These are phyloP conservation scores for Casuarina cunninghamiana DNA, from an alignment of 306 rosid species.

Conservation along the genomic window DNA sequence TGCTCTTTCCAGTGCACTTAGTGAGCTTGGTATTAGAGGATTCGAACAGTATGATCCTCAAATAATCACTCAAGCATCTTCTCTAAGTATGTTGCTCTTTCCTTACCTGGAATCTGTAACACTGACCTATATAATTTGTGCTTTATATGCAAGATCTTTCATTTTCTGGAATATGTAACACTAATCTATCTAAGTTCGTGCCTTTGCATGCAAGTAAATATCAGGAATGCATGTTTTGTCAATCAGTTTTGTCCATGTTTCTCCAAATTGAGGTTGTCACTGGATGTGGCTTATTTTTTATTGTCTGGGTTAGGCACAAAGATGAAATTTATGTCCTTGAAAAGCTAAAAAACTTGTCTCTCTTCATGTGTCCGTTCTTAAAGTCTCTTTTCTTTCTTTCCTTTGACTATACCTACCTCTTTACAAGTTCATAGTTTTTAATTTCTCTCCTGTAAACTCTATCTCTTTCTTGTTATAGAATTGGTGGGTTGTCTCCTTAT, in stretches of 20 bases:
- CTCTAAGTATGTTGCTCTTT: conserved; percentile 39
- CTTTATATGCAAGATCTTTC: not conserved
- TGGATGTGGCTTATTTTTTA: not conserved
- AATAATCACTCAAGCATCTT: conserved; percentile 56
- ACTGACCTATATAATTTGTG: not conserved
- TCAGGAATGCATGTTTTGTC: not conserved
- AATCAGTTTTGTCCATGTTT: not conserved
- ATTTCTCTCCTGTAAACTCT: not conserved
- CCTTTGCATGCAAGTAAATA: not conserved
- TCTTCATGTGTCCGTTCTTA: not conserved
- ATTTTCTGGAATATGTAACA: not conserved
- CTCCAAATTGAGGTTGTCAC: conserved; percentile 4
- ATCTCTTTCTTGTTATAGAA: not conserved
- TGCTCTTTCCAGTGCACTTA: conserved; percentile 42
- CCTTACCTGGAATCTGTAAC: not conserved
- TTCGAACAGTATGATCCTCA: conserved; percentile 46
- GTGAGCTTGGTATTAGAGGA: conserved; percentile 43
- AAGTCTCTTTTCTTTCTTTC: not conserved
- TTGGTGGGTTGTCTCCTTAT: not conserved
- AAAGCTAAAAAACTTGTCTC: not conserved
- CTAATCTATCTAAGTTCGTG: not conserved
- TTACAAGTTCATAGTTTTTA: not conserved
- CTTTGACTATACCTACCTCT: not conserved
- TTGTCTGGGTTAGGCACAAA: not conserved
- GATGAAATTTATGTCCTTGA: not conserved